Evolutionary conservation across 257 asterid genomes (phyloP), one percentile per base, ranked within the genome.

Genomic region (Scutellaria galericulata): DNA sequence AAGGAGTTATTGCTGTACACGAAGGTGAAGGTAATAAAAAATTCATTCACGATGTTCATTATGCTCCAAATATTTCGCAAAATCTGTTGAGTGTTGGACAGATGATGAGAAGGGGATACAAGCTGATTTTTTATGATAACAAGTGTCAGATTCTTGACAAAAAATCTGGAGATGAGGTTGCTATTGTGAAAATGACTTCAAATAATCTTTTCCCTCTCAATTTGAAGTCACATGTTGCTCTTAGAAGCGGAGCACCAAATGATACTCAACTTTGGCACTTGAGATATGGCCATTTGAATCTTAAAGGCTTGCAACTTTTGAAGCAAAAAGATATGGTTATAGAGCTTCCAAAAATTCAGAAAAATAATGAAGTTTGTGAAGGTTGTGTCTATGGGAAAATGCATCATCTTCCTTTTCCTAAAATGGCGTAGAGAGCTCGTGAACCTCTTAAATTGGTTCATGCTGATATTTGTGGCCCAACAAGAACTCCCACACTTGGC

Each of bases 381-480:
- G 63, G 77, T 31, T 72, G 69, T 1, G 51, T 71, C 0, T 71
- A 59, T 9, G 69, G 76, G 5, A 71, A 71, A 18, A 72, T 72
- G 51, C 63, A 72, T 61, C 76, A 62, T 7, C 67, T 71, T 20
- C 65, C 58, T 2, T 52, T 62, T 54, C 77, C 60, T 12, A 57
- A 59, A 47, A 31, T 41, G 13, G 10, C 62, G 1, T 59, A 41
- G 70, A 60, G 76, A 60, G 76, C 53, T 1, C 8, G 39, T 13
- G 64, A 6, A 46, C 77, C 69, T 9, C 62, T 72, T 1, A 44
- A 72, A 4, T 18, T 72, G 8, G 69, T 72, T 41, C 77, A 73
- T 61, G 44, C 65, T 2, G 77, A 73, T 39, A 73, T 63, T 11
- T 73, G 77, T 51, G 71, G 77, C 0, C 72, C 72, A 11, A 50